phyloP scores from a whole-genome alignment of 305 asterid genomes.

The Plantago coronopus region DNA sequence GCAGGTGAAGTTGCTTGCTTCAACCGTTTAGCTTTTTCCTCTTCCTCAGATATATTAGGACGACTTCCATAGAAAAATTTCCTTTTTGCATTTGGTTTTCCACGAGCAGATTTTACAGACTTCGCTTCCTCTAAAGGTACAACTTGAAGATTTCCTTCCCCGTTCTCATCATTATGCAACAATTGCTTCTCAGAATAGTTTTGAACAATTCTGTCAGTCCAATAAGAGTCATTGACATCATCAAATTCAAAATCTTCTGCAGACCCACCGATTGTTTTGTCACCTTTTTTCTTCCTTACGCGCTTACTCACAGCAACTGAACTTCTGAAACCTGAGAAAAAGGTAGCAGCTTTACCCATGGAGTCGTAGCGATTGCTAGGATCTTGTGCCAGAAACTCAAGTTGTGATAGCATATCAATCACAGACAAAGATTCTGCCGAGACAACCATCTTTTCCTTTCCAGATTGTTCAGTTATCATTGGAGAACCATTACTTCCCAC shows the following conservation, averaged over 20 bases:
- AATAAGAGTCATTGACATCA: constrained; percentile 84
- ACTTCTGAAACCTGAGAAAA: constrained; percentile 65
- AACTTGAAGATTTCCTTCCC: constrained; percentile 30
- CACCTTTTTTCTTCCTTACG: constrained; percentile 58
- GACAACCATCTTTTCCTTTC: constrained; percentile 31
- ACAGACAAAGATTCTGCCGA: constrained; percentile 49
- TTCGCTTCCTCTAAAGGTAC: constrained; percentile 36
- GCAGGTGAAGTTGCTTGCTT: constrained; percentile 70
- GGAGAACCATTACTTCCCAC: constrained; percentile 35
- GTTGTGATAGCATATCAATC: constrained; percentile 60
- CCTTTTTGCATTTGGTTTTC: constrained; percentile 57
- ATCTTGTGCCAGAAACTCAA: constrained; percentile 56
- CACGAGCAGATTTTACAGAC: constrained; percentile 44
- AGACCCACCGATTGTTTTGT: constrained; percentile 37
- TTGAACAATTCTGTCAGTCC: constrained; percentile 91
- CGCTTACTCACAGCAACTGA: constrained; percentile 49
- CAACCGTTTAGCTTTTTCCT: constrained; percentile 44
- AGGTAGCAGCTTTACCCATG: constrained; percentile 28
- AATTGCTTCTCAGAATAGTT: constrained; percentile 67
- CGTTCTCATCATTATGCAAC: constrained; percentile 46
- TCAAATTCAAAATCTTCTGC: constrained; percentile 91
- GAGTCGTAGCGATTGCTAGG: constrained; percentile 48
- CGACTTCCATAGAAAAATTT: constrained; percentile 40
- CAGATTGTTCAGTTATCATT: constrained; percentile 32
- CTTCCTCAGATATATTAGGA: constrained; percentile 34